Evolutionary conservation across 441 rosid genomes (phyloP).

Genomic region (Geranium incanum): DNA sequence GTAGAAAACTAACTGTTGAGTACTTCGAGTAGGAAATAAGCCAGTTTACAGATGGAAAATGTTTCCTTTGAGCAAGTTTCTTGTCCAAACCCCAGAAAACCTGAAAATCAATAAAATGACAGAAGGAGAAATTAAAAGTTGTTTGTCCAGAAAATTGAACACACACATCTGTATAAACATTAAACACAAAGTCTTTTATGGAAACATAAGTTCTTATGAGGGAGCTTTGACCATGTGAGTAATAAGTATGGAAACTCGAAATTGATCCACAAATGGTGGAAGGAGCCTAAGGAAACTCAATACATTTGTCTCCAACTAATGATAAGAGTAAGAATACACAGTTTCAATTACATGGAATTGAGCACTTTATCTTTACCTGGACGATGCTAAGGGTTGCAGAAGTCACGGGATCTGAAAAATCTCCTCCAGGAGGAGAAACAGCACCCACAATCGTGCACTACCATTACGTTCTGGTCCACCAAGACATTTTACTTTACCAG

Average conservation of each 20-base stretch:
- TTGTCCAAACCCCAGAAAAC: constrained; percentile 99
- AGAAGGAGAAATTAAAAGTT: too few species aligned
- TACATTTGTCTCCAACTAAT: background rate
- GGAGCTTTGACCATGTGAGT: background rate
- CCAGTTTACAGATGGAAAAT: constrained; percentile 99
- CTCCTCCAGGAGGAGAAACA: constrained; percentile 99
- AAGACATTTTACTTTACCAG: constrained; percentile 97
- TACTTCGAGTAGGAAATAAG: constrained; percentile 97
- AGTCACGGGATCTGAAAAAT: constrained; percentile 98
- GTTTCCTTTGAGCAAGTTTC: constrained; percentile 98
- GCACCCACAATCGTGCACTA: constrained; percentile 99
- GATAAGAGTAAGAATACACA: background rate
- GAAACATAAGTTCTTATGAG: too few species aligned
- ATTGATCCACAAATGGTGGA: background rate
- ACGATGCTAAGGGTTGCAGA: constrained; percentile 98
- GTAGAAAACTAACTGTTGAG: constrained; percentile 52
- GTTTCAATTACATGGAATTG: constrained; percentile 7
- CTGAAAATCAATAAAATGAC: constrained; percentile 27
- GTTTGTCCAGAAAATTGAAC: background rate
- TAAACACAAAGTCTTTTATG: too few species aligned
- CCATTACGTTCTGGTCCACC: constrained; percentile 97
- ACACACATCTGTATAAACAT: background rate
- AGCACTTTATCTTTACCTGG: constrained; percentile 48
- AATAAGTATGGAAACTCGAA: background rate
- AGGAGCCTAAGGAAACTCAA: constrained; percentile 1